Conservation (phyloP, 257 asterid species). For the Striga asiatica region DNA sequence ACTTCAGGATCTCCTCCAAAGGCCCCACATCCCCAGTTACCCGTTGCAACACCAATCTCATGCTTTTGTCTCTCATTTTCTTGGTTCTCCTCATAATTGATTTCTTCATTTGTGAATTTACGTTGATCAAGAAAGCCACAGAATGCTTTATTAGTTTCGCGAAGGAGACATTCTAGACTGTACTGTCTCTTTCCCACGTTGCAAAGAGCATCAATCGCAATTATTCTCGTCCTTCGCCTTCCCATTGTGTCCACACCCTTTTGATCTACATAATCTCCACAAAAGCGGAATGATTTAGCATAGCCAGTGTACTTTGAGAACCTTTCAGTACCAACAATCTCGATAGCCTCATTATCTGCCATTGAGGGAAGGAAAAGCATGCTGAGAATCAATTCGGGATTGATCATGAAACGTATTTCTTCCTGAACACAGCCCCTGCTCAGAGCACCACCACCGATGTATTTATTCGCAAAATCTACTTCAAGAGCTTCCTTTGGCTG, state of each 20-base stretch:
- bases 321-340: constrained; percentile 86
- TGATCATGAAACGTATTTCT: constrained; percentile 93
- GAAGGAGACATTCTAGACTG: constrained; percentile 40
- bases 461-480: constrained; percentile 85
- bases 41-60: constrained; percentile 67
- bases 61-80: neutral
- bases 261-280: constrained; percentile 45
- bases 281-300: constrained; percentile 77
- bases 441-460: constrained; percentile 90
- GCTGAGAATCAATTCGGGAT: constrained; percentile 69
- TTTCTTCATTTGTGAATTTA: neutral
- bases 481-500: constrained; percentile 57
- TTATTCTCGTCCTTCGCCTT: constrained; percentile 69
- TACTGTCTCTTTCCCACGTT: constrained; percentile 65
- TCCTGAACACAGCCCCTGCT: constrained; percentile 84
- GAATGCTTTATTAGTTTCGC: constrained; percentile 82
- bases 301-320: constrained; percentile 75
- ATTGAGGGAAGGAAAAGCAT: constrained; percentile 71
- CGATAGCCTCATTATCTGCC: constrained; percentile 83
- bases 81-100: neutral
- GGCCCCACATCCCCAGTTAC: constrained; percentile 98
- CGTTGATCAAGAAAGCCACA: constrained; percentile 56
- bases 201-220: constrained; percentile 76
- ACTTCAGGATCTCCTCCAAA: constrained; percentile 91
- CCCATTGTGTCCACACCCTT: constrained; percentile 42